Evolutionary conservation across 1,139 yeast genomes (phyloP), one percentile per base, ranked within the genome.

Genomic region (Suhomyces maxii): DNA sequence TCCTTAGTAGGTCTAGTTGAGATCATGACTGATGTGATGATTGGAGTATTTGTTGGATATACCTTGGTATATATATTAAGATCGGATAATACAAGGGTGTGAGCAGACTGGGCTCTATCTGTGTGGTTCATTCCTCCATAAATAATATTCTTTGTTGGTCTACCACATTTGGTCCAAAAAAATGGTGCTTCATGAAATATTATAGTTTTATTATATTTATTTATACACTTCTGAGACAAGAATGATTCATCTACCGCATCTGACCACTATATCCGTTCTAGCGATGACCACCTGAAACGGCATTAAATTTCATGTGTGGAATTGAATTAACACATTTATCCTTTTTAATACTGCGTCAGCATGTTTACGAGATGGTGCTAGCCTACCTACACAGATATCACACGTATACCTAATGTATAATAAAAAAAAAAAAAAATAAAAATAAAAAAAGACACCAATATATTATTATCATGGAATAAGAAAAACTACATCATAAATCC

Each of bases 61-160:
- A 37, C 41, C 28, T 35, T 41, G 31, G 44, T 10, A 40, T 40
- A 44, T 37, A 44, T 44, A 40, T 44, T 44, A 14, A 37, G 47
- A 13, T 40, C 38, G 7, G 44, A 32, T 11, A 37, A 36, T 36
- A 36, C 39, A n/a, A 37, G 37, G 11, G 31, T 26, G 34, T 34
- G 39, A 37, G 34, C 18, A 13, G 13, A 11, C 7, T 28, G 31
- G 31, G 31, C 31, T 9, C n/a, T 6, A 28, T 28, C 31, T 28
- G 31, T 28, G 31, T 9, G 9, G 31, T 28, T 11, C 31, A 28
- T 28, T 28, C 31, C 31, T 28, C 6, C 31, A 28, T 28, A 7
- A 28, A 28, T 28, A 28, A 28, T 28, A 28, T 9, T 28, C 23
- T 28, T 28, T 9, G 31, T 28, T 28, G 7, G 5, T 28, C n/a